phyloP scores from a whole-genome alignment of 306 rosid genomes.

The Sicyos edulis region DNA sequence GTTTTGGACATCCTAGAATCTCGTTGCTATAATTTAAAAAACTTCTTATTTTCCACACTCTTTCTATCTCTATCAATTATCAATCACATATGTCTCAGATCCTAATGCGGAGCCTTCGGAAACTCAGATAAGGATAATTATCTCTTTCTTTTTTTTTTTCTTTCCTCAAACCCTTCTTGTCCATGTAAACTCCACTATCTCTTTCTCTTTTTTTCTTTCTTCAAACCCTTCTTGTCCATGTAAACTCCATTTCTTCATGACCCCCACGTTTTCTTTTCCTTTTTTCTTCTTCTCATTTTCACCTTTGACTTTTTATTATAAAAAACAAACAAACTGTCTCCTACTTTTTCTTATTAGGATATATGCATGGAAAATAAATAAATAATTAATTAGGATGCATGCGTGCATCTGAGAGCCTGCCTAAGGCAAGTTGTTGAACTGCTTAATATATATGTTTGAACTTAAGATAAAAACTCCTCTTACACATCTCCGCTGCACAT shows the following conservation, averaged over 20 bases:
- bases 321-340: not conserved
- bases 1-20: conserved; percentile 10
- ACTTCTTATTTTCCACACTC: not conserved
- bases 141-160: not conserved
- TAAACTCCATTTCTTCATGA: not conserved
- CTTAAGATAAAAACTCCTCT: too few species aligned
- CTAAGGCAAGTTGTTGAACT: too few species aligned
- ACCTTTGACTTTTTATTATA: not conserved
- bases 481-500: too few species aligned
- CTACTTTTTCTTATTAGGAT: not conserved
- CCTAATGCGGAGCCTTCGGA: conserved; percentile 6
- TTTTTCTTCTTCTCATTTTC: not conserved
- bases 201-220: not conserved
- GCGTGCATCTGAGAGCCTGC: too few species aligned
- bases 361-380: too few species aligned
- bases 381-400: too few species aligned
- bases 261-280: not conserved
- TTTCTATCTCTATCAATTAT: not conserved
- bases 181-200: conserved; percentile 10
- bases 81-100: conserved; percentile 1
- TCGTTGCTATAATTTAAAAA: not conserved
- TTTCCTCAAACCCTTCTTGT: not conserved
- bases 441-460: too few species aligned
- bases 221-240: conserved; percentile 1
- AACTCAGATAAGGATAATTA: conserved; percentile 11